These are phyloP conservation scores for Candida quercuum DNA, from an alignment of 805 yeast species.

Conservation along the genomic window DNA sequence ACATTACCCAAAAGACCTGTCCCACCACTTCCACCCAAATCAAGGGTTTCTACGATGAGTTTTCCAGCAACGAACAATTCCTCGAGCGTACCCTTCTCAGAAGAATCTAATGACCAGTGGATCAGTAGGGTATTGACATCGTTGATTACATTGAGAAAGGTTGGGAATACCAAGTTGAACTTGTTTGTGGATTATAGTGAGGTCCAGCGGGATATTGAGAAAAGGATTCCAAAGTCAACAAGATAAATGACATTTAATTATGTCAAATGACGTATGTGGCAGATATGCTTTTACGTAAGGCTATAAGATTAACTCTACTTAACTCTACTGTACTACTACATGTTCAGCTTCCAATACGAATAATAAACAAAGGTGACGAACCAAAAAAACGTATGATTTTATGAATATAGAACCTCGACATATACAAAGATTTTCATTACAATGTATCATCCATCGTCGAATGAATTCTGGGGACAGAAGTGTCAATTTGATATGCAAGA, in stretches of 20 bases:
- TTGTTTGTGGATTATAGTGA: slow-evolving; percentile 20
- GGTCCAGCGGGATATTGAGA: slow-evolving; percentile 20
- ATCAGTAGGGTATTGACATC: slow-evolving; percentile 38
- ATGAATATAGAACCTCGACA: no score
- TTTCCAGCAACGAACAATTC: slow-evolving; percentile 11
- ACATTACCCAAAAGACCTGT: slow-evolving; percentile 25
- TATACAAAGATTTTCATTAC: slow-evolving; percentile 21
- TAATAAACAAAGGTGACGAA: slow-evolving; percentile 14
- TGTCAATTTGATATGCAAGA: not conserved
- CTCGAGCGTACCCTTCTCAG: slow-evolving; percentile 24
- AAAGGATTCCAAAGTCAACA: slow-evolving; percentile 11
- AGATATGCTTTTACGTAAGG: no score
- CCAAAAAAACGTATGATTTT: no score
- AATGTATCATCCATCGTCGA: slow-evolving; percentile 10
- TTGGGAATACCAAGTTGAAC: slow-evolving; percentile 13
- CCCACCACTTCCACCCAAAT: slow-evolving; percentile 26
- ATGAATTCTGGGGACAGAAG: not conserved
- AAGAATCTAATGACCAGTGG: slow-evolving; percentile 54
- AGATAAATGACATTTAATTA: not conserved
- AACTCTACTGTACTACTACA: no score
- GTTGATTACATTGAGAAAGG: slow-evolving; percentile 14
- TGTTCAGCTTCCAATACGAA: no score
- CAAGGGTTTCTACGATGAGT: slow-evolving; percentile 10
- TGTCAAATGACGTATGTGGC: no score
- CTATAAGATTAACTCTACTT: no score